phyloP scores from a whole-genome alignment of 2,329 filamentous ascomycete genomes.

The Botrytis cinerea region DNA sequence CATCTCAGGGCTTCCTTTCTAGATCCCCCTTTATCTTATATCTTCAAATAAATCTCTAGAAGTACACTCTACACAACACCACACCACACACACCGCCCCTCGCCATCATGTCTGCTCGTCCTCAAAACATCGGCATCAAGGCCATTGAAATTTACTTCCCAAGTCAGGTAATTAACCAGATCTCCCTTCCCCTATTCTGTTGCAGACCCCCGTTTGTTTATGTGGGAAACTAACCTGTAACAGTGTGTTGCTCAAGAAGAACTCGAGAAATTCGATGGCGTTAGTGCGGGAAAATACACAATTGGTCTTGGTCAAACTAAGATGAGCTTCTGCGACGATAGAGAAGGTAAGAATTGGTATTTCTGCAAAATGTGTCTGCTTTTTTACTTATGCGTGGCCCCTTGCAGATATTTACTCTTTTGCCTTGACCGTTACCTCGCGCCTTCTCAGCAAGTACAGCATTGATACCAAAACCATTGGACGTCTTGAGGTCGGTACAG shows the following conservation, averaged over 20 bases:
- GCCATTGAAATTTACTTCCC: constrained; percentile 90
- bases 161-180: constrained; percentile 65
- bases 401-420: constrained; percentile 81
- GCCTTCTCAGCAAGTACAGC: constrained; percentile 79
- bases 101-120: constrained; percentile 68
- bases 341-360: constrained; percentile 62
- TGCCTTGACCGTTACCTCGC: constrained; percentile 74
- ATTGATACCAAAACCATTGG: constrained; percentile 78
- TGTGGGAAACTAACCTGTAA: constrained; percentile 17
- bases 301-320: constrained; percentile 89
- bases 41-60: constrained; percentile 23
- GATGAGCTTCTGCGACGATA: constrained; percentile 90
- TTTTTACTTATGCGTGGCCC: constrained; percentile 16
- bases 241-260: constrained; percentile 84
- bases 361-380: not conserved
- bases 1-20: not conserved
- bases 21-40: not conserved
- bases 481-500: constrained; percentile 81
- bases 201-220: not conserved
- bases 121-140: constrained; percentile 89
- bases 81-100: constrained; percentile 30
- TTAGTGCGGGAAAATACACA: constrained; percentile 81
- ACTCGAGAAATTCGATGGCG: constrained; percentile 85
- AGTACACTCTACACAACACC: constrained; percentile 26
- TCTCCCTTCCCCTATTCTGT: not conserved